Evolutionary conservation across 768 basidiomycete genomes (phyloP).

Genomic region (Leucogyrophana mollusca): DNA sequence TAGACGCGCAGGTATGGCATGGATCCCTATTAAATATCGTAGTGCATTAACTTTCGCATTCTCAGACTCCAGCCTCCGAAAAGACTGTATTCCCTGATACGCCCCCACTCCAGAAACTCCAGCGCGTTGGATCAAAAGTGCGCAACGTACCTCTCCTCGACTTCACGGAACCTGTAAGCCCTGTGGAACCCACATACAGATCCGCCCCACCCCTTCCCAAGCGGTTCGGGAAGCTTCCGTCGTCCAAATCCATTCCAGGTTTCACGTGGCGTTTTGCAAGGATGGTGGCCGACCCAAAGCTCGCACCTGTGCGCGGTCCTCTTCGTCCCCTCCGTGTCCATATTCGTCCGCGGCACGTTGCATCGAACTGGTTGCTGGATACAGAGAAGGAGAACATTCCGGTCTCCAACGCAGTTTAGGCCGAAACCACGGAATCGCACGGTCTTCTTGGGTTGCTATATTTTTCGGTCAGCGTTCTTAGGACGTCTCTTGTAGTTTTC

Average conservation of each 20-base stretch:
- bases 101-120: not conserved
- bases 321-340: constrained; percentile 19
- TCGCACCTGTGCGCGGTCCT: constrained; percentile 30
- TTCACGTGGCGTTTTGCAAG: constrained; percentile 24
- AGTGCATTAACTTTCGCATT: not conserved
- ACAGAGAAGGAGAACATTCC: too few relatives aligned
- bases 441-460: too few relatives aligned
- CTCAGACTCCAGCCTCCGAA: not conserved
- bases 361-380: too few relatives aligned
- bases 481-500: too few relatives aligned
- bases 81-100: not conserved
- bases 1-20: too few relatives aligned
- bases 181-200: too few relatives aligned
- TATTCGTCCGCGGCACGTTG: not conserved
- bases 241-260: constrained; percentile 15
- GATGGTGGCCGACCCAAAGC: constrained; percentile 29
- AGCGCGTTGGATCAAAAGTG: too few relatives aligned
- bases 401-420: too few relatives aligned
- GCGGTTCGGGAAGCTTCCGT: constrained; percentile 3
- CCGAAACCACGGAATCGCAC: too few relatives aligned
- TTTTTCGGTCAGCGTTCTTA: too few relatives aligned
- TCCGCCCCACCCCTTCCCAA: constrained; percentile 1
- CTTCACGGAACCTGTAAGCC: too few relatives aligned
- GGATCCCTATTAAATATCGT: not conserved
- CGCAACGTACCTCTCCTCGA: too few relatives aligned